Evolutionary conservation across 1,139 yeast genomes (phyloP).

Genomic region (Taphrina confusa): DNA sequence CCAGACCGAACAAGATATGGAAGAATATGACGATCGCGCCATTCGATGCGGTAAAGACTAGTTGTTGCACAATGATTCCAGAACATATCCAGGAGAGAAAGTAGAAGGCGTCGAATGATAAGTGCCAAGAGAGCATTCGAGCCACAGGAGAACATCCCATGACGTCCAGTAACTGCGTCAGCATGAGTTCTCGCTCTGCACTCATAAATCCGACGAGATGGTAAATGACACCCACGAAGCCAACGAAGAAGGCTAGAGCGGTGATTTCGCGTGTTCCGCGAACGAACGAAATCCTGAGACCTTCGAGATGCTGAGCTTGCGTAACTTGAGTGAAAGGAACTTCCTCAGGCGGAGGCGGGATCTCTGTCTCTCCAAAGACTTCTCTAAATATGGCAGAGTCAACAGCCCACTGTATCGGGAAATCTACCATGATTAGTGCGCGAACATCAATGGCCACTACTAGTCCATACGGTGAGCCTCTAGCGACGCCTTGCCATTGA

Average conservation of each 20-base stretch:
- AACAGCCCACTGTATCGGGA: constrained; percentile 49
- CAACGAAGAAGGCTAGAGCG: constrained; percentile 47
- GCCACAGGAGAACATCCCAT: constrained; percentile 46
- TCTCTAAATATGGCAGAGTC: constrained; percentile 45
- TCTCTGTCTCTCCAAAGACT: constrained; percentile 39
- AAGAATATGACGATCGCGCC: constrained; percentile 45
- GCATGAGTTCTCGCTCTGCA: constrained; percentile 46
- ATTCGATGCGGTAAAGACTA: constrained; percentile 43
- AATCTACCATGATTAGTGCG: constrained; percentile 35
- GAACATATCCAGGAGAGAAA: constrained; percentile 46
- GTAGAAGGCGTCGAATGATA: constrained; percentile 45
- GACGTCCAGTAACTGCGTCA: constrained; percentile 44
- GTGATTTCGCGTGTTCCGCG: constrained; percentile 44
- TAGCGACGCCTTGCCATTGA: constrained; percentile 42
- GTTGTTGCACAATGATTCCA: constrained; percentile 42
- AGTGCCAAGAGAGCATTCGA: constrained; percentile 43
- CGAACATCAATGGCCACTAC: not conserved
- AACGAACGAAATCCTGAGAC: constrained; percentile 43
- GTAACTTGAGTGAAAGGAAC: constrained; percentile 45
- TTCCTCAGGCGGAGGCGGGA: constrained; percentile 43
- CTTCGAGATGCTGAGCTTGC: constrained; percentile 42
- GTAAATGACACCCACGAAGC: constrained; percentile 48
- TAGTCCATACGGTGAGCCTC: constrained; percentile 40
- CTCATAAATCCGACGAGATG: constrained; percentile 47
- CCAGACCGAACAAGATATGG: constrained; percentile 46